phyloP scores from a whole-genome alignment of 768 basidiomycete genomes.

The Phylloporus arenicola region DNA sequence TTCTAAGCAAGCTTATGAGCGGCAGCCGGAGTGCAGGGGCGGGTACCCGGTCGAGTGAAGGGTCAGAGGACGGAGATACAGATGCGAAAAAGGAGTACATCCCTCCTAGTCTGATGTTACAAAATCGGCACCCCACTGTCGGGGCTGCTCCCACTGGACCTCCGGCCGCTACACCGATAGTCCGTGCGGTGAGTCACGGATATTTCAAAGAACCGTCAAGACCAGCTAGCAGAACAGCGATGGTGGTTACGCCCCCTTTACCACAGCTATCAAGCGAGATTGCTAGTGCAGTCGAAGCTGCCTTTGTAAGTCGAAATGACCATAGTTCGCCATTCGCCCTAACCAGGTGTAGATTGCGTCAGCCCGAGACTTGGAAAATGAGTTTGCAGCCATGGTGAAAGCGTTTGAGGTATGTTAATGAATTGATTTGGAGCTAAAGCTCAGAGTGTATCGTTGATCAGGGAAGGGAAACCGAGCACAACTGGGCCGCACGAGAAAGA shows the following conservation, averaged over 20 bases:
- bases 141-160: conserved; percentile 24
- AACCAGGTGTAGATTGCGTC: conserved; percentile 64
- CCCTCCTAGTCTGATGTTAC: conserved; percentile 67
- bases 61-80: conserved; percentile 48
- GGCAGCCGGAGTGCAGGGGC: conserved; percentile 36
- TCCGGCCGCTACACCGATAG: conserved; percentile 27
- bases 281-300: conserved; percentile 48
- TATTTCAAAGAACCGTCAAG: conserved; percentile 47
- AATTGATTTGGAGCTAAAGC: background rate
- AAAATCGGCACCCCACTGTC: conserved; percentile 44
- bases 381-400: conserved; percentile 75
- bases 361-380: conserved; percentile 74
- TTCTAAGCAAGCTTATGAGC: conserved; percentile 61
- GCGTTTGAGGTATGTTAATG: conserved; percentile 64
- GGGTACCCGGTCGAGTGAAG: conserved; percentile 48
- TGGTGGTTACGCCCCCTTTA: conserved; percentile 36
- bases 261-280: conserved; percentile 40
- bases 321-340: background rate
- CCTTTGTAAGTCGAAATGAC: conserved; percentile 51
- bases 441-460: conserved; percentile 25
- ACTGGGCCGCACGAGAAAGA: conserved; percentile 83
- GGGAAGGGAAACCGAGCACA: conserved; percentile 98
- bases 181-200: conserved; percentile 46
- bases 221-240: conserved; percentile 57
- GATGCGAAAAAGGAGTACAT: conserved; percentile 51